Percentiles rank a stretch among this genome's conserved stretches.
phyloP scores from a whole-genome alignment of 2,329 filamentous ascomycete species.

The Colletotrichum australisinense region DNA sequence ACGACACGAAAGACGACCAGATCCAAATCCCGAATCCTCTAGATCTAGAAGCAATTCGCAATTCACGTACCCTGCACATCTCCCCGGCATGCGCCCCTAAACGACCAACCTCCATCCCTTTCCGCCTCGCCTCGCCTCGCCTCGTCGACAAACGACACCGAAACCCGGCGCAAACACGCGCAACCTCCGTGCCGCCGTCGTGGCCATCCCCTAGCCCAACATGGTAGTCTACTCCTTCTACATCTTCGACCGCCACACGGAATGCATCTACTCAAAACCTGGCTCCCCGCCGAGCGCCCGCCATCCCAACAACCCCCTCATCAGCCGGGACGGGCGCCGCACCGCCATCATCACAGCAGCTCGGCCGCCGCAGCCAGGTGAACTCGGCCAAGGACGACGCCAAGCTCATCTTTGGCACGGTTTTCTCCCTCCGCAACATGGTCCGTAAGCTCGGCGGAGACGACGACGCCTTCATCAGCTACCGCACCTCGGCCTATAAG shows the following conservation, averaged over 20 bases:
- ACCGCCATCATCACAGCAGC: constrained; percentile 29
- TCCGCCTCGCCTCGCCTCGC: not conserved
- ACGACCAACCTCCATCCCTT: not conserved
- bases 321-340: constrained; percentile 36
- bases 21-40: not conserved
- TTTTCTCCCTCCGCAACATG: constrained; percentile 98
- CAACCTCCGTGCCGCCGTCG: not conserved
- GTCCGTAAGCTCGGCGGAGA: constrained; percentile 93
- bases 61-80: not conserved
- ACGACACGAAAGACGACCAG: not conserved
- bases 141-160: not conserved
- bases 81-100: constrained; percentile 22
- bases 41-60: not conserved
- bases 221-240: constrained; percentile 99
- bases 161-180: constrained; percentile 1
- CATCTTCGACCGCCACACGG: constrained; percentile 98
- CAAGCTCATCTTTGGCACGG: constrained; percentile 96
- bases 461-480: constrained; percentile 95
- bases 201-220: constrained; percentile 42
- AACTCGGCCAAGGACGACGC: constrained; percentile 77
- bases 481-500: constrained; percentile 94
- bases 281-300: constrained; percentile 66
- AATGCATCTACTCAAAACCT: constrained; percentile 96
- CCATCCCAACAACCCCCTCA: constrained; percentile 57
- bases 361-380: constrained; percentile 8